Evolutionary conservation across 352 stramenopile genomes (phyloP).

Genomic region (Phytophthora fragariaefolia): DNA sequence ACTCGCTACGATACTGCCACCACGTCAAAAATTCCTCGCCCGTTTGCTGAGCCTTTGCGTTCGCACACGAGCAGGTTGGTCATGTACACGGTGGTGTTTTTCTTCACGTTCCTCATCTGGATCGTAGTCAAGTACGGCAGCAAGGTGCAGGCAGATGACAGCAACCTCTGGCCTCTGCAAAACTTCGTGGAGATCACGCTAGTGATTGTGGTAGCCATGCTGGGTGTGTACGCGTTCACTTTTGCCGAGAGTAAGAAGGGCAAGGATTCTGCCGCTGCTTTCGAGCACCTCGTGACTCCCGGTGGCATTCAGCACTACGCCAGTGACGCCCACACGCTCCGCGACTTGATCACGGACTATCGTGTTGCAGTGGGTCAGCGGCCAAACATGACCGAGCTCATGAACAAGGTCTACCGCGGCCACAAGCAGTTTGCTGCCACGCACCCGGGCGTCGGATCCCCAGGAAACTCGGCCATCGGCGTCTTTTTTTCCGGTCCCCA

Average conservation of each 20-base stretch:
- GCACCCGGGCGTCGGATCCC: background rate
- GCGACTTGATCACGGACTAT: conserved; percentile 26
- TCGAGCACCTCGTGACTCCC: conserved; percentile 11
- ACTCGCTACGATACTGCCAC: conserved; percentile 12
- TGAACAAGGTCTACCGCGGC: conserved; percentile 30
- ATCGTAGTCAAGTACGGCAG: conserved; percentile 37
- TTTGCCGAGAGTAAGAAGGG: conserved; percentile 21
- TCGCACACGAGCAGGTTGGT: conserved; percentile 26
- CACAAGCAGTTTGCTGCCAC: conserved; percentile 25
- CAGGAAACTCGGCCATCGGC: conserved; percentile 24
- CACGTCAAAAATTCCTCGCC: conserved; percentile 17
- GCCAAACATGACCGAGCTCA: conserved; percentile 38
- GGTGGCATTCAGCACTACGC: conserved; percentile 16
- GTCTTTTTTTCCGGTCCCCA: conserved; percentile 48
- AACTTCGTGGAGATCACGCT: conserved; percentile 47
- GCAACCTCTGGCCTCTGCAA: conserved; percentile 53
- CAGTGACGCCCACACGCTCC: conserved; percentile 25
- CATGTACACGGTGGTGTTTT: conserved; percentile 34
- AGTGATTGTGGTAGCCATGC: conserved; percentile 15
- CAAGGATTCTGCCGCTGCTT: conserved; percentile 1
- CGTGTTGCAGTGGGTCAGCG: conserved; percentile 30
- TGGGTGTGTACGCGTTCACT: conserved; percentile 21
- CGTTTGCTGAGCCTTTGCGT: conserved; percentile 44
- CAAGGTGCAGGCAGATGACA: conserved; percentile 35
- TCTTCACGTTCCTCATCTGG: conserved; percentile 36